phyloP scores from a whole-genome alignment of 108 stramenopile species.

The Aureococcus anophagefferens region DNA sequence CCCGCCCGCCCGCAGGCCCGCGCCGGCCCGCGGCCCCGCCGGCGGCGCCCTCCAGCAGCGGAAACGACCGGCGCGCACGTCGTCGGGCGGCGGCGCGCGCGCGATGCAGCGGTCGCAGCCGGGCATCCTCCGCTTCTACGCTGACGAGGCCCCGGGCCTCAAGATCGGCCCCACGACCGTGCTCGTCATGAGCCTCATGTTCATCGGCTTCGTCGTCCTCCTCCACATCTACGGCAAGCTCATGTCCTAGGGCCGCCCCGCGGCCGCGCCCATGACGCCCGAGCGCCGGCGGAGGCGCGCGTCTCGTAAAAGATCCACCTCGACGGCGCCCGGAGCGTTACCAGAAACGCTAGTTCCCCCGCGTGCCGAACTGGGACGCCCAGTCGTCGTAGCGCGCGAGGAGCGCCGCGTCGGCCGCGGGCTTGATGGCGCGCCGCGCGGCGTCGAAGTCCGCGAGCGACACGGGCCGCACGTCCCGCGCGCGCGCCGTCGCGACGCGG shows the following conservation, averaged over 20 bases:
- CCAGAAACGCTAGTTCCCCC: neutral
- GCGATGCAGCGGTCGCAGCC: neutral
- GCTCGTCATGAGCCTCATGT: neutral
- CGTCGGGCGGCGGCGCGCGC: neutral
- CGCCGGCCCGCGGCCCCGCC: neutral
- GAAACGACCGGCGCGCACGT: neutral
- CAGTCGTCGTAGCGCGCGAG: neutral
- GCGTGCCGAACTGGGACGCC: neutral
- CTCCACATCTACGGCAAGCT: conserved; percentile 1
- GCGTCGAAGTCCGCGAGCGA: neutral
- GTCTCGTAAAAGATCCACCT: no score
- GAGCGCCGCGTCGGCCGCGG: neutral
- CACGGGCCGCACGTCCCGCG: neutral
- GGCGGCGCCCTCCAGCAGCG: conserved; percentile 1
- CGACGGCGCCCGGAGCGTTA: no score
- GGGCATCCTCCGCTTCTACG: neutral
- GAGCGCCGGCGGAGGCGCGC: no score
- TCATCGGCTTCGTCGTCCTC: neutral
- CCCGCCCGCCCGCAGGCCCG: neutral
- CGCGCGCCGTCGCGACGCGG: neutral
- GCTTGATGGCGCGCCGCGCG: neutral
- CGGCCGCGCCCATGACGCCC: no score
- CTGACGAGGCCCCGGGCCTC: neutral
- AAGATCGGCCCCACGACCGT: neutral
- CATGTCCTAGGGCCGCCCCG: neutral